A percentile compares a stretch with the other conserved stretches of the same genome.
Evolutionary conservation across 2,329 filamentous ascomycete species (phyloP).

Genomic region (Xylogone sp.): DNA sequence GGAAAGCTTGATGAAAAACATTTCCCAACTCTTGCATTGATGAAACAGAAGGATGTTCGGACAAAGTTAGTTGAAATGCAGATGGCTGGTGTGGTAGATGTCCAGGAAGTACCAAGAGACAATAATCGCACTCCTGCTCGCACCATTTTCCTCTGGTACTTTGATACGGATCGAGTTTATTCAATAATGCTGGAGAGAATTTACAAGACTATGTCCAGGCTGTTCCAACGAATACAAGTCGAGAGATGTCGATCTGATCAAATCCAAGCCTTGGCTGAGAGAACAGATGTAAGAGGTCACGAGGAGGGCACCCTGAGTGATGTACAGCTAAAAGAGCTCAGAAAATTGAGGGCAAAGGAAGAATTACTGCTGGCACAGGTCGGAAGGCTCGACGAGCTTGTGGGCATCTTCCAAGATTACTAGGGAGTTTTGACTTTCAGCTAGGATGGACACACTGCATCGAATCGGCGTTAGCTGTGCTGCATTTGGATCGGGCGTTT

Average conservation of each 20-base stretch:
- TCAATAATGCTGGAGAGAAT: constrained; percentile 71
- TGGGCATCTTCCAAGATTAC: constrained; percentile 79
- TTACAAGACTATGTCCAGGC: constrained; percentile 87
- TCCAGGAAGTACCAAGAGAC: constrained; percentile 92
- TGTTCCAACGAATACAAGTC: constrained; percentile 73
- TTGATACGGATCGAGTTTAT: constrained; percentile 70
- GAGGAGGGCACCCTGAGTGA: constrained; percentile 76
- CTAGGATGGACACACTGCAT: not conserved
- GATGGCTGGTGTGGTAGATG: constrained; percentile 78
- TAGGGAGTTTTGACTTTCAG: constrained; percentile 32
- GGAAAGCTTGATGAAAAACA: constrained; percentile 96
- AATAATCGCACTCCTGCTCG: constrained; percentile 75
- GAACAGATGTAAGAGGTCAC: constrained; percentile 79
- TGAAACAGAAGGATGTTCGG: constrained; percentile 82
- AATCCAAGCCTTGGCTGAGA: constrained; percentile 76
- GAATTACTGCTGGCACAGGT: constrained; percentile 77
- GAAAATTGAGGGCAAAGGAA: constrained; percentile 58
- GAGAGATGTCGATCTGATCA: constrained; percentile 69
- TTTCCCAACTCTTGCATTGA: constrained; percentile 73
- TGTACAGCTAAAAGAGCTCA: constrained; percentile 65
- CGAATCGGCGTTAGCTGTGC: not conserved
- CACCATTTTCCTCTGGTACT: constrained; percentile 90
- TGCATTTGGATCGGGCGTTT: not conserved
- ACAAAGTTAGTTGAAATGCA: constrained; percentile 83
- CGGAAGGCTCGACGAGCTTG: constrained; percentile 76